phyloP scores from a whole-genome alignment of 768 basidiomycete genomes.

The Serendipita vermifera region DNA sequence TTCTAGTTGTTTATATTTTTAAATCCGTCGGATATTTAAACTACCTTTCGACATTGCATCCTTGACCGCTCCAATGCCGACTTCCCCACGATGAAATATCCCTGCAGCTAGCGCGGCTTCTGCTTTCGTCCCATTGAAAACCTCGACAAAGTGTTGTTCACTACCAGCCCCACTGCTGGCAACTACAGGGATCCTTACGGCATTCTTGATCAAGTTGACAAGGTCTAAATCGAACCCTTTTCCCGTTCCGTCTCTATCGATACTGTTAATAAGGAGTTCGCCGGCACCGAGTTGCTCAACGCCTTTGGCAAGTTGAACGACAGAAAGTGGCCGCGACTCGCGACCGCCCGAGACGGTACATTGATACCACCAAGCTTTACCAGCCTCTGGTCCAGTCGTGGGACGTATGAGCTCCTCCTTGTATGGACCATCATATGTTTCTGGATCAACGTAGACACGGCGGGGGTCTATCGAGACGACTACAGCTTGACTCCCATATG shows the following conservation, averaged over 20 bases:
- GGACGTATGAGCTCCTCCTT: conserved; percentile 44
- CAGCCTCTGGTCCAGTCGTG: conserved; percentile 41
- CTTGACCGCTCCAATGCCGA: conserved; percentile 74
- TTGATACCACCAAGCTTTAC: conserved; percentile 95
- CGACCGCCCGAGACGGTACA: conserved; percentile 94
- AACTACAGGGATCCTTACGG: conserved; percentile 82
- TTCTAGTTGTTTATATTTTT: too few relatives aligned
- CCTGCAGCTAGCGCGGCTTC: conserved; percentile 94
- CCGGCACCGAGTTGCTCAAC: conserved; percentile 88
- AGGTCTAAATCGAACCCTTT: conserved; percentile 83
- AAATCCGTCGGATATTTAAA: conserved; percentile 35
- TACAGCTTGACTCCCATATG: conserved; percentile 92
- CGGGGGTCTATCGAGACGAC: conserved; percentile 95
- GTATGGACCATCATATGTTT: conserved; percentile 56
- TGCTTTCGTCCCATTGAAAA: conserved; percentile 64
- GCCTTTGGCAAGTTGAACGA: conserved; percentile 79
- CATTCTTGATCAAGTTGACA: conserved; percentile 55
- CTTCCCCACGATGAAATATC: conserved; percentile 88
- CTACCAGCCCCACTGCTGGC: conserved; percentile 89
- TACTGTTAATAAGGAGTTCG: conserved; percentile 89
- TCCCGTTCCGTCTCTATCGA: conserved; percentile 91
- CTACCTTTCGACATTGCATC: conserved; percentile 32
- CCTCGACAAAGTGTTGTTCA: conserved; percentile 70
- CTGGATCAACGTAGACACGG: conserved; percentile 60
- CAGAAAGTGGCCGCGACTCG: conserved; percentile 69